Percentiles rank a stretch among this genome's conserved stretches.
Evolutionary conservation across 2,329 filamentous ascomycete genomes (phyloP).

Genomic region (Pseudopyrenochaeta lycopersici): DNA sequence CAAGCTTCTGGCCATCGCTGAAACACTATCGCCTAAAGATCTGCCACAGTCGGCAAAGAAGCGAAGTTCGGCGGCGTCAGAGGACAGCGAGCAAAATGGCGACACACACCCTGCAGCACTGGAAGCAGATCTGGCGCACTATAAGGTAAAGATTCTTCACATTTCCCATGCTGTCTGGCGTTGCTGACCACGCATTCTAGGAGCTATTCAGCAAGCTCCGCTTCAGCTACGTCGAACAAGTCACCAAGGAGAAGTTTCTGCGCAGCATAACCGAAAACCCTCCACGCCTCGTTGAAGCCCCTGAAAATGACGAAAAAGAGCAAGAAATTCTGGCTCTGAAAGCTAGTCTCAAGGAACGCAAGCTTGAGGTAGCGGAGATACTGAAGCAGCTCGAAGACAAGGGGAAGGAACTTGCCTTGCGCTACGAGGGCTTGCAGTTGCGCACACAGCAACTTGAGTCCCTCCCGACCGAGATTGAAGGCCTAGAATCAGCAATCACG

Average conservation of each 20-base stretch:
- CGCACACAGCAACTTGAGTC: constrained; percentile 61
- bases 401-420: constrained; percentile 66
- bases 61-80: constrained; percentile 68
- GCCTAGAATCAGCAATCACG: constrained; percentile 60
- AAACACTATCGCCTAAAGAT: constrained; percentile 71
- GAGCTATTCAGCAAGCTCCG: constrained; percentile 95
- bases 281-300: constrained; percentile 81
- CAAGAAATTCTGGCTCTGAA: constrained; percentile 75
- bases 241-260: constrained; percentile 98
- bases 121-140: constrained; percentile 85
- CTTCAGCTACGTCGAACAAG: constrained; percentile 97
- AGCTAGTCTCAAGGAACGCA: constrained; percentile 78
- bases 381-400: constrained; percentile 75
- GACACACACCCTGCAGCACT: constrained; percentile 74
- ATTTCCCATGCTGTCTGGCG: not conserved
- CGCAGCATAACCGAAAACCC: constrained; percentile 91
- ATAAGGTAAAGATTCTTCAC: constrained; percentile 64
- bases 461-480: constrained; percentile 62
- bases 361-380: constrained; percentile 78
- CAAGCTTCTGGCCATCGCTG: constrained; percentile 79
- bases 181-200: constrained; percentile 43
- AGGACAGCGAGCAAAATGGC: constrained; percentile 72
- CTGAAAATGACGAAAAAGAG: constrained; percentile 71
- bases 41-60: constrained; percentile 50
- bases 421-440: constrained; percentile 64